A percentile compares a stretch with the other conserved stretches of the same genome.
Conservation (phyloP, 108 stramenopile species). For the Schizochytrium sp. region DNA sequence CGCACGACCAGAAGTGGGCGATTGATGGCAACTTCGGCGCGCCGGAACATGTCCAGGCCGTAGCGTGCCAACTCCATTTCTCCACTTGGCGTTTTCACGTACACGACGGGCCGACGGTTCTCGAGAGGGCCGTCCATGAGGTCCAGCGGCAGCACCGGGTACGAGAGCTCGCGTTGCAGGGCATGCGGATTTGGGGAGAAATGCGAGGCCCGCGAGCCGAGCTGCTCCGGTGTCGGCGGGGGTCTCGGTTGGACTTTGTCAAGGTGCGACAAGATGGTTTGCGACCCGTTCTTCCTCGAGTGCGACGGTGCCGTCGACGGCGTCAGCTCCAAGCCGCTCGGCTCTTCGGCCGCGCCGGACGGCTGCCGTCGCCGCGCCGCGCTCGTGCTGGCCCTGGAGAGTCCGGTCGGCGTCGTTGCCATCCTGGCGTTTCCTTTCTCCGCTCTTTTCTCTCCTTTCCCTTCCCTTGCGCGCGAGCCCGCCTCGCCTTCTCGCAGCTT, state of each 20-base stretch:
- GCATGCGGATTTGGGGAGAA: neutral
- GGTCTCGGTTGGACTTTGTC: neutral
- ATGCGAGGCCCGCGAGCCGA: neutral
- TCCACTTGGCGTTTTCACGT: neutral
- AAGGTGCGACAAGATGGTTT: neutral
- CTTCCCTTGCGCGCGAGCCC: no score
- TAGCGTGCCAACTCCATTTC: neutral
- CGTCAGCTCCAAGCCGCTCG: neutral
- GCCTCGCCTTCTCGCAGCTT: no score
- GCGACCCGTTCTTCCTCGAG: neutral
- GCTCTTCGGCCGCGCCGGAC: neutral
- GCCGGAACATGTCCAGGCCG: neutral
- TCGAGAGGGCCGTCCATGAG: neutral
- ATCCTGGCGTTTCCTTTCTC: no score
- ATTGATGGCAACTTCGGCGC: neutral
- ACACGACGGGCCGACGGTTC: neutral
- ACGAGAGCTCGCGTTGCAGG: neutral
- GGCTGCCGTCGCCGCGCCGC: neutral
- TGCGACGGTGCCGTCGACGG: neutral
- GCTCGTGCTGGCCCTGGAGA: neutral
- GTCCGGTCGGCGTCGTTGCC: no score
- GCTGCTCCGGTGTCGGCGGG: neutral
- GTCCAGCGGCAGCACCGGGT: neutral
- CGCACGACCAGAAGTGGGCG: neutral
- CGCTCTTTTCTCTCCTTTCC: no score